These are phyloP conservation scores for Neoscytalidium dimidiatum DNA, from an alignment of 2,329 filamentous ascomycete species.

Conservation along the genomic window DNA sequence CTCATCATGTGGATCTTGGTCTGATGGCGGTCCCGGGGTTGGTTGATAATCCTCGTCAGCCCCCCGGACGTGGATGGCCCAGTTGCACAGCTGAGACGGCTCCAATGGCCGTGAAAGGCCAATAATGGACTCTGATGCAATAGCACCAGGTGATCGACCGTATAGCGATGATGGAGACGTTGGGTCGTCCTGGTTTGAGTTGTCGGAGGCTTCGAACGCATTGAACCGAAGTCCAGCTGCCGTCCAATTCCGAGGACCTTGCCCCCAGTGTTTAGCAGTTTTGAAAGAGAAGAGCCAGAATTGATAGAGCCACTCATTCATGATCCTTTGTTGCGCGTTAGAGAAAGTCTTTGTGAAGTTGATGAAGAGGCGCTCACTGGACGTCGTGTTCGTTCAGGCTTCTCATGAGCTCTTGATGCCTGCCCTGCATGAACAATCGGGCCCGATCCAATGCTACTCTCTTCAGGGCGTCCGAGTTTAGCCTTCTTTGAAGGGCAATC, in stretches of 20 bases:
- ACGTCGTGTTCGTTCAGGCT: constrained; percentile 28
- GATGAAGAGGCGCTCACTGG: constrained; percentile 22
- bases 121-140: background rate
- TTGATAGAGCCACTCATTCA: constrained; percentile 35
- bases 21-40: background rate
- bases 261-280: constrained; percentile 32
- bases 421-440: constrained; percentile 29
- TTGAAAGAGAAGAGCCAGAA: constrained; percentile 37
- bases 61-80: background rate
- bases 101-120: background rate
- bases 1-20: background rate
- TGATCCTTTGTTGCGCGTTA: constrained; percentile 17
- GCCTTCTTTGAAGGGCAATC: constrained; percentile 26
- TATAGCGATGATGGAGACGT: background rate
- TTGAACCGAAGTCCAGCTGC: constrained; percentile 22
- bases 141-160: background rate
- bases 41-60: background rate
- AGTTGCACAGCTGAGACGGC: background rate
- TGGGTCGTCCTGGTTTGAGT: background rate
- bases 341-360: background rate
- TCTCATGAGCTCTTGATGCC: constrained; percentile 28
- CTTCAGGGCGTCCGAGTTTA: constrained; percentile 23
- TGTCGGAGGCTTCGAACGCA: background rate
- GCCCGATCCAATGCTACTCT: constrained; percentile 29
- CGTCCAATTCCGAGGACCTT: constrained; percentile 31